Evolutionary conservation across 2,329 filamentous ascomycete species (phyloP).

Genomic region (Fusarium miscanthi): DNA sequence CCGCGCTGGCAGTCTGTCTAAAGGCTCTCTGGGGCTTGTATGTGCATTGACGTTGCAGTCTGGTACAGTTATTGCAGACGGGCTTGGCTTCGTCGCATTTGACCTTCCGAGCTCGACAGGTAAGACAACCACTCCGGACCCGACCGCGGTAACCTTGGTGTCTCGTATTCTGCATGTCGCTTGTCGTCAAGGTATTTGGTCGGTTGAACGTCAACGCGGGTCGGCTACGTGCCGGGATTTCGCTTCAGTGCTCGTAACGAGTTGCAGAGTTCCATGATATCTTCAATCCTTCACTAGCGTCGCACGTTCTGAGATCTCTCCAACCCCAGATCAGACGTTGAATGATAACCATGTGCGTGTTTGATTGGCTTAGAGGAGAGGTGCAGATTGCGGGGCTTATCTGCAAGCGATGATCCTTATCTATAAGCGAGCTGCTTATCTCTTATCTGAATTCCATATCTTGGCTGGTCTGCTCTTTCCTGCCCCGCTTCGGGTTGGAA

Average conservation of each 20-base stretch:
- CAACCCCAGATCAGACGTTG: too few species aligned
- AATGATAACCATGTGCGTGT: background rate
- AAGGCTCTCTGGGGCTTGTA: background rate
- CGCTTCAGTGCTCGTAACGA: background rate
- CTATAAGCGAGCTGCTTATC: background rate
- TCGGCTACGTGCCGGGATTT: background rate
- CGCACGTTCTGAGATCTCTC: background rate
- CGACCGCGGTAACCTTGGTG: background rate
- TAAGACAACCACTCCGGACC: background rate
- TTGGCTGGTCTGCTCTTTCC: rapidly evolving
- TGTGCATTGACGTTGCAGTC: background rate
- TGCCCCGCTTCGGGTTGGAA: rapidly evolving
- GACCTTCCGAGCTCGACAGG: background rate
- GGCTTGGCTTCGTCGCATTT: background rate
- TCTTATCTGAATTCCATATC: background rate
- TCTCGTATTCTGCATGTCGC: background rate
- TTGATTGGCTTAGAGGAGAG: background rate
- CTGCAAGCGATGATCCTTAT: background rate
- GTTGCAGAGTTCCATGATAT: background rate
- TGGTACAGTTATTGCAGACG: background rate
- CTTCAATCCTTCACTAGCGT: too few species aligned
- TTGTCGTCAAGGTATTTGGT: background rate
- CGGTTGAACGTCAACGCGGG: background rate
- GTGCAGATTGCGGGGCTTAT: background rate
- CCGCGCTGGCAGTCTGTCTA: background rate